These are phyloP conservation scores for Neofusicoccum kwambonambiense DNA, from an alignment of 2,329 filamentous ascomycete genomes.

Conservation along the genomic window DNA sequence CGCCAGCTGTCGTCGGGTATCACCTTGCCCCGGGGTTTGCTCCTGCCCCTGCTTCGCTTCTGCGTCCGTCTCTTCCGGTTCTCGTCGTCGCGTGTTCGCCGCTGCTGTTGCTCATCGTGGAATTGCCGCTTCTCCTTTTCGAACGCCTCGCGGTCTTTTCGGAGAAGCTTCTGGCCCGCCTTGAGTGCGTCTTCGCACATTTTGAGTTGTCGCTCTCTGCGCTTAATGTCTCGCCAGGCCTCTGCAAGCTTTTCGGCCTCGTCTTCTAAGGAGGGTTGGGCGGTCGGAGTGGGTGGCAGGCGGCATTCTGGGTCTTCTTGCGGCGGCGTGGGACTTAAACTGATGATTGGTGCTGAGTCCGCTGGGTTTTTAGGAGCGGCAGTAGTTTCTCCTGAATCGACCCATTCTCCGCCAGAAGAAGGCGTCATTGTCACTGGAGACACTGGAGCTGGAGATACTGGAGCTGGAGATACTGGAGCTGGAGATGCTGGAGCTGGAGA, in stretches of 20 bases:
- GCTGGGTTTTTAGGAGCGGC: neutral
- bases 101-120: neutral
- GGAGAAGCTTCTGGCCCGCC: neutral
- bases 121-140: neutral
- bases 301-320: neutral
- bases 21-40: neutral
- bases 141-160: conserved; percentile 2
- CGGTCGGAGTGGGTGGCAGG: neutral
- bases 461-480: neutral
- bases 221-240: neutral
- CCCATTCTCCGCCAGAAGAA: too few species aligned
- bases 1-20: neutral
- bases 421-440: too few species aligned
- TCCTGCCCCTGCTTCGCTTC: neutral
- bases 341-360: too few species aligned
- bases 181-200: neutral
- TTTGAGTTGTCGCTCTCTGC: neutral
- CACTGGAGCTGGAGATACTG: neutral
- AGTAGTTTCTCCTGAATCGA: too few species aligned
- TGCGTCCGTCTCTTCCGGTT: neutral
- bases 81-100: neutral
- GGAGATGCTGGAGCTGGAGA: too few species aligned
- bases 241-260: neutral
- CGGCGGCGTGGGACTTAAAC: neutral
- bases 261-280: too few species aligned